phyloP scores from a whole-genome alignment of 176 grass and related monocot genomes.

The Phoenix roebelenii region DNA sequence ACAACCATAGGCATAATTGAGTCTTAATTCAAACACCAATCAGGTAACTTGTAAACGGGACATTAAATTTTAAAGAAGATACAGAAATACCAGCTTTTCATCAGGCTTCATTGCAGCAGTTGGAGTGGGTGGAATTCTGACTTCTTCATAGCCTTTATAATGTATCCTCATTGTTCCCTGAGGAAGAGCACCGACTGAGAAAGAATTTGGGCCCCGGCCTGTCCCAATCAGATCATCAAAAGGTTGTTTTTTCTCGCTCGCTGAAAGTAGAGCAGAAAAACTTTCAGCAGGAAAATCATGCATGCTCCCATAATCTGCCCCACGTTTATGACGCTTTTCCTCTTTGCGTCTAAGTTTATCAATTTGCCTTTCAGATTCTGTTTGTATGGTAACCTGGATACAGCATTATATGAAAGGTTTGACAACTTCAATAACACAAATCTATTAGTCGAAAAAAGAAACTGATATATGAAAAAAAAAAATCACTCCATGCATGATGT shows the following conservation, averaged over 20 bases:
- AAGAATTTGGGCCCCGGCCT: constrained; percentile 43
- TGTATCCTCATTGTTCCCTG: constrained; percentile 76
- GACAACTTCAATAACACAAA: no score
- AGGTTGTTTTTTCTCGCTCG: constrained; percentile 79
- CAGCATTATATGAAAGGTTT: constrained; percentile 1
- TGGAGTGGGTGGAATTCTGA: constrained; percentile 81
- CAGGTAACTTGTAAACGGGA: background rate
- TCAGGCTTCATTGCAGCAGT: constrained; percentile 58
- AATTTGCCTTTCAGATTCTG: constrained; percentile 77
- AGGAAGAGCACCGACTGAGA: constrained; percentile 70
- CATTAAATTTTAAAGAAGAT: no score
- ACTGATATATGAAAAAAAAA: background rate
- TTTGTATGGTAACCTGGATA: constrained; percentile 77
- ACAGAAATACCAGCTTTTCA: constrained; percentile 69
- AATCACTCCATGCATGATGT: background rate
- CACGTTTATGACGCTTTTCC: constrained; percentile 65
- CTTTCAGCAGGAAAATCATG: constrained; percentile 52
- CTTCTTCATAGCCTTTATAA: constrained; percentile 87
- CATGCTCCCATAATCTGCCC: constrained; percentile 39
- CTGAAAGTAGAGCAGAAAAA: constrained; percentile 67
- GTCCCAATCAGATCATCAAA: constrained; percentile 82
- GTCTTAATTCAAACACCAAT: background rate
- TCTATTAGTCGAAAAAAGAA: no score
- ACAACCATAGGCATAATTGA: background rate
- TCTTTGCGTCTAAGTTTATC: constrained; percentile 93